phyloP scores from a whole-genome alignment of 1,284 basidiomycete species.

The Ganoderma boninense region DNA sequence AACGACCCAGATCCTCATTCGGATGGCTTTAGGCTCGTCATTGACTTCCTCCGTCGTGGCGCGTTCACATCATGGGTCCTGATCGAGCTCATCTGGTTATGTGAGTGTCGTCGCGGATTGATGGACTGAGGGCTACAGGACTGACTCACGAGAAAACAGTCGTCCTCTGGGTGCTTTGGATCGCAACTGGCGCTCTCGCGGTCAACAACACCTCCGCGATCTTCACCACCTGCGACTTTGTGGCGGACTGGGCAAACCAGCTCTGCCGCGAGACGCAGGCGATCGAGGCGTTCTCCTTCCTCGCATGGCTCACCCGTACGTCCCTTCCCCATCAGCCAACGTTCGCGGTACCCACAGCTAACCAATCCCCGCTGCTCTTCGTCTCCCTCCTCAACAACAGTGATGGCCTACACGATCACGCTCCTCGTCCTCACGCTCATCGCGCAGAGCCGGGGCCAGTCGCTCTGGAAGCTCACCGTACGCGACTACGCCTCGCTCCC shows the following conservation, averaged over 20 bases:
- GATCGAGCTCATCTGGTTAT: constrained; percentile 39
- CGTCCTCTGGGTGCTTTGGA: constrained; percentile 33
- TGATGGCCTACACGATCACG: constrained; percentile 29
- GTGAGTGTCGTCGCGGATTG: constrained; percentile 25
- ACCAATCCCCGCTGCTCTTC: not conserved
- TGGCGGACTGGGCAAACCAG: constrained; percentile 23
- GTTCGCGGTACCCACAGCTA: not conserved
- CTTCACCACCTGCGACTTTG: constrained; percentile 29
- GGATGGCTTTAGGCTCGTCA: constrained; percentile 27
- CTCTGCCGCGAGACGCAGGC: constrained; percentile 35
- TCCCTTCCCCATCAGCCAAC: not conserved
- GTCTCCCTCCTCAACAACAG: constrained; percentile 8
- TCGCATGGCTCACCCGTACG: constrained; percentile 32
- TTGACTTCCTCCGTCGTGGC: constrained; percentile 35
- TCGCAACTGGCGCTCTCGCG: constrained; percentile 30
- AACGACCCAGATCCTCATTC: no score
- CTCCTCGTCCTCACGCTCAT: constrained; percentile 31
- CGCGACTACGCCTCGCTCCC: constrained; percentile 13
- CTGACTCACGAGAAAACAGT: constrained; percentile 10
- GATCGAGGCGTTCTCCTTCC: constrained; percentile 34
- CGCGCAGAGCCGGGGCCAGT: constrained; percentile 20
- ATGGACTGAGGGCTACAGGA: not conserved
- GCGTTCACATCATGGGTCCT: constrained; percentile 41
- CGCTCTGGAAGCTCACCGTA: constrained; percentile 32
- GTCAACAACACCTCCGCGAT: constrained; percentile 21